A percentile compares a stretch with the other conserved stretches of the same genome.
These are phyloP conservation scores for Penicillium daleae DNA, from an alignment of 495 filamentous ascomycete species.

Conservation along the genomic window DNA sequence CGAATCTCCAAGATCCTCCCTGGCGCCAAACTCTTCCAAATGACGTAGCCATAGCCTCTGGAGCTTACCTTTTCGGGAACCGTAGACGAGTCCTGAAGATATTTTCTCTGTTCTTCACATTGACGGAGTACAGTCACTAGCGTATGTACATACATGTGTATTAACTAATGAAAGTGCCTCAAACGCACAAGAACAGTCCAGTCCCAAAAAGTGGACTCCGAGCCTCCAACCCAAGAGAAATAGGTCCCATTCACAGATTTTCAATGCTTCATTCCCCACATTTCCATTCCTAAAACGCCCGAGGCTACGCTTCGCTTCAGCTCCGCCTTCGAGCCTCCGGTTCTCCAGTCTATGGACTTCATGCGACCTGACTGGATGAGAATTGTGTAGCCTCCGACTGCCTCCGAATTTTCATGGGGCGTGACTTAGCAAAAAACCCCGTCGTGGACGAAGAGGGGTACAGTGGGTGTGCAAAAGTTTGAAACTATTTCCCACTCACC, in stretches of 20 bases:
- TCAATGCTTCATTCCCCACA: conserved; percentile 11
- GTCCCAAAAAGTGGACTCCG: conserved; percentile 15
- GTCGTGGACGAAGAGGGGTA: no score
- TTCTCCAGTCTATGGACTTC: conserved; percentile 15
- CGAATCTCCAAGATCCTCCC: neutral
- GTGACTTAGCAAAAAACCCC: neutral
- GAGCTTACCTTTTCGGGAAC: conserved; percentile 3
- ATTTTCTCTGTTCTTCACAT: neutral
- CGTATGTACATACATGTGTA: neutral
- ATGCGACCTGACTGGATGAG: conserved; percentile 15
- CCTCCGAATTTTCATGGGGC: conserved; percentile 18
- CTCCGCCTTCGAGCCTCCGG: conserved; percentile 3
- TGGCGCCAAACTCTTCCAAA: neutral
- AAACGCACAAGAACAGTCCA: neutral
- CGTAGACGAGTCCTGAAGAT: neutral
- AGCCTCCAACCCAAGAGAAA: neutral
- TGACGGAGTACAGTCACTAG: neutral
- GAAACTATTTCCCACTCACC: no score
- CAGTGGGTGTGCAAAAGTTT: no score
- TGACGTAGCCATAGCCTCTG: conserved; percentile 11
- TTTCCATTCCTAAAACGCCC: conserved; percentile 33
- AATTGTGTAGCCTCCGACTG: conserved; percentile 9
- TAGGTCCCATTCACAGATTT: neutral
- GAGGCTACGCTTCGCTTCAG: conserved; percentile 8
- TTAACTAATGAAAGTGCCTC: neutral